These are phyloP conservation scores for Diaporthe sp. DNA, from an alignment of 2,329 filamentous ascomycete species.

Conservation along the genomic window DNA sequence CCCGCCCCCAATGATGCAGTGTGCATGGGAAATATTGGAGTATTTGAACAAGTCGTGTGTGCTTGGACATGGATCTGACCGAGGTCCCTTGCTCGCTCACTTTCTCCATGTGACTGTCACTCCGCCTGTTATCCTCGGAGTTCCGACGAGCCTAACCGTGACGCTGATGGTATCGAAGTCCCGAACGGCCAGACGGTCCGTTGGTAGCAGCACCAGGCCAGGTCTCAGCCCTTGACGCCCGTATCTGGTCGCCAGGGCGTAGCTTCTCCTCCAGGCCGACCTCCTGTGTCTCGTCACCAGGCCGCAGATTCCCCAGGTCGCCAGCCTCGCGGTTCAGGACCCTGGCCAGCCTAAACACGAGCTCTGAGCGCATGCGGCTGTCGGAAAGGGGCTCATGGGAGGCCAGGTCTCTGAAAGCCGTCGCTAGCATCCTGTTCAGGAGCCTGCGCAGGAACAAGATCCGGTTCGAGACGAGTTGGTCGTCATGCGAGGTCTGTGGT, in stretches of 20 bases:
- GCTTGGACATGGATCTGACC: not conserved
- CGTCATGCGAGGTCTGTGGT: not conserved
- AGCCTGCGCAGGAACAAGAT: constrained; percentile 8
- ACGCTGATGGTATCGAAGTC: not conserved
- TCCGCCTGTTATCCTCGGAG: too few species aligned
- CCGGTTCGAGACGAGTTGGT: not conserved
- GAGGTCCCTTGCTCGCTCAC: not conserved
- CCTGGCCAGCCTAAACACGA: not conserved
- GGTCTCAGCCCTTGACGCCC: not conserved
- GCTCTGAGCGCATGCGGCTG: not conserved
- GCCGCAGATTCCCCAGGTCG: not conserved
- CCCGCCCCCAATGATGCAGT: not conserved
- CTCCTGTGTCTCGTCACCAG: too few species aligned
- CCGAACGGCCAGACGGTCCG: not conserved
- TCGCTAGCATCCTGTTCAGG: constrained; percentile 25
- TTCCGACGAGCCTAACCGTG: too few species aligned
- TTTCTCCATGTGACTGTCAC: not conserved
- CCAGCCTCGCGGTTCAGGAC: not conserved
- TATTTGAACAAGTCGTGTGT: not conserved
- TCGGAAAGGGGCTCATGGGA: not conserved
- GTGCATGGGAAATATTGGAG: not conserved
- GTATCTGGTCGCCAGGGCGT: not conserved
- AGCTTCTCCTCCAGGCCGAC: not conserved
- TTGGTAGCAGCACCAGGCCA: not conserved
- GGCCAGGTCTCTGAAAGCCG: constrained; percentile 27